These are phyloP conservation scores for Suillus fuscotomentosus DNA, from an alignment of 768 basidiomycete species.

Conservation along the genomic window DNA sequence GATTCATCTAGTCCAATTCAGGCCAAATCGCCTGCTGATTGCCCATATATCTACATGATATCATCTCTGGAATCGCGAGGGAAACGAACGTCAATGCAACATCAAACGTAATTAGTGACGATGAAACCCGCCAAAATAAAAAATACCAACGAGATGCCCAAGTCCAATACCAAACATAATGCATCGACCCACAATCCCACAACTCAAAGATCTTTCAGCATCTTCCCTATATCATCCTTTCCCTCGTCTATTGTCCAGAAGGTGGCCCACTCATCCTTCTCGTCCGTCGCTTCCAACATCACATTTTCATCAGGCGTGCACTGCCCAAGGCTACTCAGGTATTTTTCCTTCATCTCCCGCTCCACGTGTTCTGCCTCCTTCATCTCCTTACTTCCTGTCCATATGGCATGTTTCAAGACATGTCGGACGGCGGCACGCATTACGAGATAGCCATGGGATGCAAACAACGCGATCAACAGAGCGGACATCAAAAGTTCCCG, in stretches of 20 bases:
- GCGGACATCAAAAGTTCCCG: constrained; percentile 60
- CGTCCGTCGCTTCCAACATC: constrained; percentile 5
- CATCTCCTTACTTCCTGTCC: constrained; percentile 72
- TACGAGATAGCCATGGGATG: constrained; percentile 85
- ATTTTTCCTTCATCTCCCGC: constrained; percentile 47
- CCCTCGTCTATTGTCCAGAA: constrained; percentile 81
- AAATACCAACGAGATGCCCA: not conserved
- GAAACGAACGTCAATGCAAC: not conserved
- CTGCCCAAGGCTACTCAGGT: constrained; percentile 32
- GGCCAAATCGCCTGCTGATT: not conserved
- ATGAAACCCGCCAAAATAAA: not conserved
- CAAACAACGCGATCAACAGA: constrained; percentile 69
- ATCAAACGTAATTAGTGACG: not conserved
- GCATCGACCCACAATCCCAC: not conserved
- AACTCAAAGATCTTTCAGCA: constrained; percentile 55
- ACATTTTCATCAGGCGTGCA: constrained; percentile 14
- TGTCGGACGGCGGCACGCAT: constrained; percentile 62
- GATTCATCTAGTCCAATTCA: not conserved
- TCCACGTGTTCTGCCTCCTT: constrained; percentile 55
- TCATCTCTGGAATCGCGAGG: not conserved
- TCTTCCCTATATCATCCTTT: constrained; percentile 64
- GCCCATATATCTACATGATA: not conserved
- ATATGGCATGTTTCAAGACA: constrained; percentile 71
- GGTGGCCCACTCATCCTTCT: constrained; percentile 28
- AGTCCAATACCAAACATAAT: not conserved